Evolutionary conservation across 805 yeast species (phyloP).

Genomic region (Candida sakaeoensis): DNA sequence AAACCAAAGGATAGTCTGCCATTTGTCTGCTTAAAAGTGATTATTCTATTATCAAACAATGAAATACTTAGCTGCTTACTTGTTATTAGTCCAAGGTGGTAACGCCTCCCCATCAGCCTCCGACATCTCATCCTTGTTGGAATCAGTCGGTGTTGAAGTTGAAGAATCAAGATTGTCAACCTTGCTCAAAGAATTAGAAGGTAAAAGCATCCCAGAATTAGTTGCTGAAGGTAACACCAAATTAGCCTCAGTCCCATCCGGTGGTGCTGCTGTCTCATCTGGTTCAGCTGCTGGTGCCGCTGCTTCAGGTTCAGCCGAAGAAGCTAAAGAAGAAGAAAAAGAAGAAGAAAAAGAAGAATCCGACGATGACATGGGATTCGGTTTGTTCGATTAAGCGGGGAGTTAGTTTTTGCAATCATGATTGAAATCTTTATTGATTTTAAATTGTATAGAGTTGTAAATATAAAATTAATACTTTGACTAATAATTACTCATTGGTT

Average conservation of each 20-base stretch:
- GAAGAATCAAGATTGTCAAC: conserved; percentile 82
- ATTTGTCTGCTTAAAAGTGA: conserved; percentile 66
- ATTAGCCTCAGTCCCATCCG: conserved; percentile 96
- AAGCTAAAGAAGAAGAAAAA: conserved; percentile 64
- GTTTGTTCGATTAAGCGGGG: conserved; percentile 84
- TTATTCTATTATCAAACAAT: conserved; percentile 53
- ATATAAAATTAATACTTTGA: neutral
- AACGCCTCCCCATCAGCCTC: conserved; percentile 90
- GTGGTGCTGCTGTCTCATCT: conserved; percentile 91
- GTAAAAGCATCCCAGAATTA: conserved; percentile 86
- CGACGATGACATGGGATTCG: conserved; percentile 83
- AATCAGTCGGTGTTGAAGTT: conserved; percentile 94
- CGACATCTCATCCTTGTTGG: conserved; percentile 83
- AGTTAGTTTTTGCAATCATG: neutral
- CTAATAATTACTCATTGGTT: neutral
- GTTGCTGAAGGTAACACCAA: conserved; percentile 93
- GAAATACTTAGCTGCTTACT: conserved; percentile 99
- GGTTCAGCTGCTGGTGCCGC: conserved; percentile 69
- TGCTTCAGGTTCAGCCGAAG: conserved; percentile 69
- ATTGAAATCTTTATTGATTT: conserved; percentile 1
- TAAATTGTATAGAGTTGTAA: neutral
- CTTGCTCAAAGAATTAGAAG: conserved; percentile 83
- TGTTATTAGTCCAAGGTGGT: conserved; percentile 97
- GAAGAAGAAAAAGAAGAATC: conserved; percentile 60
- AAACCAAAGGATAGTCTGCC: conserved; percentile 75